These are phyloP conservation scores for Gossypium laxum DNA, from an alignment of 441 rosid genomes.

Conservation along the genomic window DNA sequence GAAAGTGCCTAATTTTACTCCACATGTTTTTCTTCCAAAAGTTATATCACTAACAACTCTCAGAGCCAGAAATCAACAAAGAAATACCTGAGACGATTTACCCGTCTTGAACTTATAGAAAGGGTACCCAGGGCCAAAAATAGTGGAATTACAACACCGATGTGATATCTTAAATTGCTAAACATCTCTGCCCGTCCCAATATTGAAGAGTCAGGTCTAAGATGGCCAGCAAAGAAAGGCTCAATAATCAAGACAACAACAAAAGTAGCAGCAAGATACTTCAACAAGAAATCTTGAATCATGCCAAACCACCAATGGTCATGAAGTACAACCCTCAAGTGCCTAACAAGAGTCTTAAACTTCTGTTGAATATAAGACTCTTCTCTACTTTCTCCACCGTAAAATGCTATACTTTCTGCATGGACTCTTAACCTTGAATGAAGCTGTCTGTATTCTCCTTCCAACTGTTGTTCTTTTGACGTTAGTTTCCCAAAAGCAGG, in stretches of 20 bases:
- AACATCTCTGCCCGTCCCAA: constrained; percentile 94
- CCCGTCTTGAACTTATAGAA: constrained; percentile 85
- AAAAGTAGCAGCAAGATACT: constrained; percentile 96
- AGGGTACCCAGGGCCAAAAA: constrained; percentile 92
- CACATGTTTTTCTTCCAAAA: too few relatives aligned
- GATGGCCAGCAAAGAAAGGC: constrained; percentile 91
- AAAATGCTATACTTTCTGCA: constrained; percentile 97
- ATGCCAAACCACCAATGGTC: constrained; percentile 99
- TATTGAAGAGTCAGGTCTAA: constrained; percentile 81
- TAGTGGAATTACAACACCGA: constrained; percentile 84
- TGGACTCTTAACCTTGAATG: constrained; percentile 97
- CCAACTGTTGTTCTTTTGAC: constrained; percentile 91
- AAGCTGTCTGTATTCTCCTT: constrained; percentile 91
- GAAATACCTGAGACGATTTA: constrained; percentile 86
- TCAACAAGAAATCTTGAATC: constrained; percentile 92
- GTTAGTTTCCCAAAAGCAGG: constrained; percentile 93
- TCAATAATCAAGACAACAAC: constrained; percentile 87
- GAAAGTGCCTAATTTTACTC: neutral
- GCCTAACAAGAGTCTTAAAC: constrained; percentile 65
- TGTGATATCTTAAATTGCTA: constrained; percentile 98
- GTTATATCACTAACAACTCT: neutral
- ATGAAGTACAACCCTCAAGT: constrained; percentile 68
- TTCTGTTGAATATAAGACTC: constrained; percentile 84
- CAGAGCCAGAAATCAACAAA: constrained; percentile 2
- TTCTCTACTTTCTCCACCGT: constrained; percentile 89